Evolutionary conservation across 2,329 filamentous ascomycete genomes (phyloP).

Genomic region (Talaromyces sp.): DNA sequence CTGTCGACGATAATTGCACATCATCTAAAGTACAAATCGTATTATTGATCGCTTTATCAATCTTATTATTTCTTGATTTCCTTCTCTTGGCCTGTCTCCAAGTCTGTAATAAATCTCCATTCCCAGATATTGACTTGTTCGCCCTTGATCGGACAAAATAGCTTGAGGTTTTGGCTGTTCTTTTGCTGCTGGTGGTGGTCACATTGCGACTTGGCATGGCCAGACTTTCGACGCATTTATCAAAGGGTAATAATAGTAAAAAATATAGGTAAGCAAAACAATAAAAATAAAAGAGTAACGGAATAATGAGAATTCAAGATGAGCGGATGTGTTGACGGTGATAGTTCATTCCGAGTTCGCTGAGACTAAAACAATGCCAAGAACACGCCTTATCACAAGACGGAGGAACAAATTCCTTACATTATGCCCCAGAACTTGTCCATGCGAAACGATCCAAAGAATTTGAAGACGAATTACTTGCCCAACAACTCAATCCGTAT

Average conservation of each 20-base stretch:
- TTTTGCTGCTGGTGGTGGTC: constrained; percentile 1
- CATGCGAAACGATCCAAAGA: background rate
- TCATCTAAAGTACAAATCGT: background rate
- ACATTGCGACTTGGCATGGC: constrained; percentile 10
- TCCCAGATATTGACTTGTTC: background rate
- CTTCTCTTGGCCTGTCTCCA: background rate
- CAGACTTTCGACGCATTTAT: background rate
- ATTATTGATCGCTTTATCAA: background rate
- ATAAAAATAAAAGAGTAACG: too few relatives aligned
- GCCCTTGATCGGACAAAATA: constrained; percentile 2
- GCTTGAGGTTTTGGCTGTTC: constrained; percentile 9
- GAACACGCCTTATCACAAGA: background rate
- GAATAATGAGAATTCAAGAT: too few relatives aligned
- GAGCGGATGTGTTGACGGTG: too few relatives aligned
- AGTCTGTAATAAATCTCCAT: background rate
- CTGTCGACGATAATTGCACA: background rate
- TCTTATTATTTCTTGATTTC: background rate
- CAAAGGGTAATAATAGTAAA: background rate
- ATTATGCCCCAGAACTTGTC: background rate
- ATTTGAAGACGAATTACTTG: background rate
- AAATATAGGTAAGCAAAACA: too few relatives aligned
- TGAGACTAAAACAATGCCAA: background rate
- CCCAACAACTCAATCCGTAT: background rate
- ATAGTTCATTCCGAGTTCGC: too few relatives aligned
- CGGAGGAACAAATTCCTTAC: background rate